Evolutionary conservation across 129 eudicot genomes (phyloP), one percentile per base, ranked within the genome.

Genomic region (Escallonia herrerae): DNA sequence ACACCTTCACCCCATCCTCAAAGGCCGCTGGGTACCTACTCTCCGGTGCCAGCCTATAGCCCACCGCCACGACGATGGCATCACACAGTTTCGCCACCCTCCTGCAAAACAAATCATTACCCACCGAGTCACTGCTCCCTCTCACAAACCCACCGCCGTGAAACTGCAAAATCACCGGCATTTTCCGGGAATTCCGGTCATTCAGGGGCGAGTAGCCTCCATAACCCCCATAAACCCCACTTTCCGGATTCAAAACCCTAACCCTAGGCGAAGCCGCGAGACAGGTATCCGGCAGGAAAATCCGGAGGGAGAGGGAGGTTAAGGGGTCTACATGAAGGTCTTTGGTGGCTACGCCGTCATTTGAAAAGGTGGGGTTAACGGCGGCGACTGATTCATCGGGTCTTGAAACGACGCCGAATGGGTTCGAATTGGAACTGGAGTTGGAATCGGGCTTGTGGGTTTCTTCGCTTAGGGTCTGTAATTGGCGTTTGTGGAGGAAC

Each of bases 131-230:
- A 65, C 64, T 82, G 43, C 97, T 84, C 63, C 97, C 91, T n/a
- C 87, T 82, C 70, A 86, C 97, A 77, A 84, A 90, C 6, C 95
- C 95, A 6, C 97, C 95, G 2, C 97, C 97, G 46, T 90, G 97
- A 73, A 90, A 90, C 87, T 90, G 95, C 85, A 90, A 55, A 42
- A 90, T 81, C 64, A 86, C 87, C 69, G 91, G 95, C 74, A 90
- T 41, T 33, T 82, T 86, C 64, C 89, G 45, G 37, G 65, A 48
- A 55, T 72, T 67, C 37, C 11, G 77, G 5, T 65, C 90, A 55
- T 67, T 15, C 42, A 9, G 42, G 39, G 97, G 95, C 46, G 74
- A 67, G 56, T 90, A 90, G 39, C 97, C 97, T 0, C 95, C 83
- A 60, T 86, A 90, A 73, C 77, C 83, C 59, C 85, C 91, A 60